phyloP scores from a whole-genome alignment of 805 yeast genomes.

The Yarrowia osloensis region DNA sequence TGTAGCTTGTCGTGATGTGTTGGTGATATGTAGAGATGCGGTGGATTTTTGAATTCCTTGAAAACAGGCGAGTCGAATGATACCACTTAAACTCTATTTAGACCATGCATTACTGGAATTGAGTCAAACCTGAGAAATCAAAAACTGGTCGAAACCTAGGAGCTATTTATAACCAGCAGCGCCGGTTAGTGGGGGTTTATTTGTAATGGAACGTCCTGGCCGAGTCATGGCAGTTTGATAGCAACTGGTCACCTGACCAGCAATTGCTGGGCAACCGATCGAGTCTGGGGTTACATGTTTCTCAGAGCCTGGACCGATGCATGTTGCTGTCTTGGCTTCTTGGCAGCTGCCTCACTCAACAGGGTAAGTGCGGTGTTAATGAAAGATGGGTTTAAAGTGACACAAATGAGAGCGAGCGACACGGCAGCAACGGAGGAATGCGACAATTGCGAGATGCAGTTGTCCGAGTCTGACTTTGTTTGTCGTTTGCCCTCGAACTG shows the following conservation, averaged over 20 bases:
- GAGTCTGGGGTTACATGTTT: background rate
- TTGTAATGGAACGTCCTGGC: background rate
- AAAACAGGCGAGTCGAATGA: background rate
- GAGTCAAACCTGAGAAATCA: background rate
- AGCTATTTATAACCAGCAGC: background rate
- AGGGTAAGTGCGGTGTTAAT: background rate
- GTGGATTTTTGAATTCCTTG: background rate
- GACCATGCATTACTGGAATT: background rate
- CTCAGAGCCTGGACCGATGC: background rate
- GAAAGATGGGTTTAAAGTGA: background rate
- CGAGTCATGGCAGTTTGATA: background rate
- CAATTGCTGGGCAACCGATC: background rate
- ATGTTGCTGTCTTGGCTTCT: background rate
- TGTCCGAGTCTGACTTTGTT: too few relatives aligned
- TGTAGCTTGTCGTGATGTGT: background rate
- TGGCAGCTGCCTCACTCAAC: conserved; percentile 8
- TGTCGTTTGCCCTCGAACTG: background rate
- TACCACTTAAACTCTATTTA: background rate
- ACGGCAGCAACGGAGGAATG: background rate
- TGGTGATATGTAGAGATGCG: background rate
- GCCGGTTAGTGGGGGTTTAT: background rate
- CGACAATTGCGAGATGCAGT: background rate
- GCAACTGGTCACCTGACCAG: background rate
- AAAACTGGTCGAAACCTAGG: background rate
- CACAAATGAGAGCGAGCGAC: background rate